Evolutionary conservation across 257 asterid genomes (phyloP).

Genomic region (Solanum verrucosum): DNA sequence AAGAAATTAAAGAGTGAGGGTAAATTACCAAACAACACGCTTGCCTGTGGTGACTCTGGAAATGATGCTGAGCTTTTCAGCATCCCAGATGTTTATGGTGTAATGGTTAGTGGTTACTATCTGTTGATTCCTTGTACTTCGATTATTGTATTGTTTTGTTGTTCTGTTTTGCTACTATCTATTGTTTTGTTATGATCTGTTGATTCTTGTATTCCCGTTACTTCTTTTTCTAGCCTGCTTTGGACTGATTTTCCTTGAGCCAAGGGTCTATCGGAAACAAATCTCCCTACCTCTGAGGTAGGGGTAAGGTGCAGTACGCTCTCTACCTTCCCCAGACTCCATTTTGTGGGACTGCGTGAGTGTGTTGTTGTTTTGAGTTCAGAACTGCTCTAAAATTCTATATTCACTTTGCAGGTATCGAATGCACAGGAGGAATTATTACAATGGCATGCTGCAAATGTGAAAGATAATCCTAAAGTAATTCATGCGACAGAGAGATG

Average conservation of each 20-base stretch:
- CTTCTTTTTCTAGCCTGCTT: background rate
- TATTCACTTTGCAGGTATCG: constrained; percentile 41
- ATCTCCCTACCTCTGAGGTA: background rate
- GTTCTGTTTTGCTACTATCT: background rate
- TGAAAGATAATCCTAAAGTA: constrained; percentile 67
- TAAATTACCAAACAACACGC: constrained; percentile 66
- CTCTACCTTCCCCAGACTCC: background rate
- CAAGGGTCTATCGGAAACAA: background rate
- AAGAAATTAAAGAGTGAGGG: constrained; percentile 54
- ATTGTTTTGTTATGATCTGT: background rate
- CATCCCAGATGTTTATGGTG: constrained; percentile 87
- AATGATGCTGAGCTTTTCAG: constrained; percentile 88
- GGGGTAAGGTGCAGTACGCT: background rate
- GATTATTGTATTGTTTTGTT: background rate
- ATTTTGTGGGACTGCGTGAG: background rate
- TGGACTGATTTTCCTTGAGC: background rate
- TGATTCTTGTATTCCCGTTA: background rate
- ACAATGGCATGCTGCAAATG: constrained; percentile 86
- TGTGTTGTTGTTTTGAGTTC: background rate
- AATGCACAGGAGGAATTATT: constrained; percentile 93
- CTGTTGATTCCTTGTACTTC: background rate
- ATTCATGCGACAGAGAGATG: constrained; percentile 90
- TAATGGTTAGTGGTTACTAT: constrained; percentile 57
- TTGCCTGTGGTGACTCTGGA: constrained; percentile 97
- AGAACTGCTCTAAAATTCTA: background rate